Percentiles rank a stretch among this genome's conserved stretches.
These are phyloP conservation scores for Coemansia sp. DNA, from an alignment of 192 early-diverging fungal species.

Conservation along the genomic window DNA sequence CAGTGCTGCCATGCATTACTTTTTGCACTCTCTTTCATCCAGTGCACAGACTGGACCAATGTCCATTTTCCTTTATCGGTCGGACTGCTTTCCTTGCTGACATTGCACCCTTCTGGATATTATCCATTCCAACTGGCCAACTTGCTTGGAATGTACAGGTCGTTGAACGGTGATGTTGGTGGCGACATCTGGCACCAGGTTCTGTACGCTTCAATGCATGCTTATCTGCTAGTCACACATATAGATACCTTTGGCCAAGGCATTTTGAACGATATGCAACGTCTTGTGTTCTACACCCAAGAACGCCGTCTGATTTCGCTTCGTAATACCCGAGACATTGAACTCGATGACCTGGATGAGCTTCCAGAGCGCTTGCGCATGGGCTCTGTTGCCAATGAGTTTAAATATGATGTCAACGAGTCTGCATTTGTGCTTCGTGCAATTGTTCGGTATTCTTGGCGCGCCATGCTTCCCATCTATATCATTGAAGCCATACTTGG, in stretches of 20 bases:
- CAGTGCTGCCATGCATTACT: conserved; percentile 9
- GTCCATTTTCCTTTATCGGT: conserved; percentile 5
- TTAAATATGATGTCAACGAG: conserved; percentile 20
- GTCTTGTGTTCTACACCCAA: background rate
- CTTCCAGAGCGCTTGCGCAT: conserved; percentile 5
- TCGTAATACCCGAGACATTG: conserved; percentile 11
- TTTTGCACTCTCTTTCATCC: background rate
- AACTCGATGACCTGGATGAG: conserved; percentile 13
- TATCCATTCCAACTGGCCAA: conserved; percentile 14
- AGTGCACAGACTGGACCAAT: background rate
- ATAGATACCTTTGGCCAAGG: conserved; percentile 12
- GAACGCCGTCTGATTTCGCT: conserved; percentile 10
- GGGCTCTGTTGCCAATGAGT: background rate
- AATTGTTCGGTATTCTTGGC: conserved; percentile 29
- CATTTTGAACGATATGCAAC: background rate
- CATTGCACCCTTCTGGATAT: background rate
- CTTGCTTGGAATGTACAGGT: conserved; percentile 18
- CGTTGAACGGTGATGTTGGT: background rate
- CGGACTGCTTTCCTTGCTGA: conserved; percentile 4
- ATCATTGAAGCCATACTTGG: conserved; percentile 7
- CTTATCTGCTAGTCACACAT: conserved; percentile 9
- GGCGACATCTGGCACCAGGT: background rate
- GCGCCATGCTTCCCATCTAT: conserved; percentile 26
- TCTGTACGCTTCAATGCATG: background rate
- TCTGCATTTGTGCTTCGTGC: conserved; percentile 24